These are phyloP conservation scores for Postia placenta DNA, from an alignment of 768 basidiomycete genomes.

Conservation along the genomic window DNA sequence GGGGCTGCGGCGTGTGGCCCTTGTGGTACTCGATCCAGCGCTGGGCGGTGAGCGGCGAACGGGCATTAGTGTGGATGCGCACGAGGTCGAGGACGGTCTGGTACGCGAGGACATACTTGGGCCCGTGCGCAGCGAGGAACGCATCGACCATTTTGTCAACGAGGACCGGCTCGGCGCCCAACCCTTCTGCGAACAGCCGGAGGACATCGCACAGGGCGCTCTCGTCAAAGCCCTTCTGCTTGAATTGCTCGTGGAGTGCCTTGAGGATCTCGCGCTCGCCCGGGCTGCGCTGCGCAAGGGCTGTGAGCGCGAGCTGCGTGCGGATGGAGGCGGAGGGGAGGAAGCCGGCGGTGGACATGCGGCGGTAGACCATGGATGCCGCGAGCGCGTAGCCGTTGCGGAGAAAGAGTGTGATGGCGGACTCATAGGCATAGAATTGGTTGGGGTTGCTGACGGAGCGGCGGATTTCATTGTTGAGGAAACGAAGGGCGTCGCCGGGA, in stretches of 20 bases:
- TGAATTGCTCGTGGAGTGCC: slow-evolving; percentile 14
- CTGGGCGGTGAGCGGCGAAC: slow-evolving; percentile 25
- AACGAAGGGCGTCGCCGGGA: not conserved
- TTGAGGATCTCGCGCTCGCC: slow-evolving; percentile 11
- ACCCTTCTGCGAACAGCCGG: slow-evolving; percentile 28
- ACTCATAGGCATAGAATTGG: slow-evolving; percentile 26
- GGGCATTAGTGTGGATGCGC: slow-evolving; percentile 26
- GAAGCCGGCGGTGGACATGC: slow-evolving; percentile 37
- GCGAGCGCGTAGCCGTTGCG: slow-evolving; percentile 29
- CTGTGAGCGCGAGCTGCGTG: slow-evolving; percentile 34
- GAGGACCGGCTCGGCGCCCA: slow-evolving; percentile 10
- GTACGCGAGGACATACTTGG: slow-evolving; percentile 6
- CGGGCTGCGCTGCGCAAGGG: slow-evolving; percentile 20
- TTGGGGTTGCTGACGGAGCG: not conserved
- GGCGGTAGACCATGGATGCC: slow-evolving; percentile 35
- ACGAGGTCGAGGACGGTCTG: slow-evolving; percentile 15
- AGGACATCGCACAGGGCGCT: slow-evolving; percentile 24
- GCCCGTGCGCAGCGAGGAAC: slow-evolving; percentile 6
- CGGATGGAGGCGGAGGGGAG: slow-evolving; percentile 31
- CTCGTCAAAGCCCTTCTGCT: slow-evolving; percentile 15
- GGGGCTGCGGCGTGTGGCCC: slow-evolving; percentile 15
- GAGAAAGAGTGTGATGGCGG: slow-evolving; percentile 35
- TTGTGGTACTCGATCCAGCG: slow-evolving; percentile 23
- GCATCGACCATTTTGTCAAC: slow-evolving; percentile 11
- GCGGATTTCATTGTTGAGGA: not conserved